These are phyloP conservation scores for Ceratocystis destructans DNA, from an alignment of 2,329 filamentous ascomycete species.

Conservation along the genomic window DNA sequence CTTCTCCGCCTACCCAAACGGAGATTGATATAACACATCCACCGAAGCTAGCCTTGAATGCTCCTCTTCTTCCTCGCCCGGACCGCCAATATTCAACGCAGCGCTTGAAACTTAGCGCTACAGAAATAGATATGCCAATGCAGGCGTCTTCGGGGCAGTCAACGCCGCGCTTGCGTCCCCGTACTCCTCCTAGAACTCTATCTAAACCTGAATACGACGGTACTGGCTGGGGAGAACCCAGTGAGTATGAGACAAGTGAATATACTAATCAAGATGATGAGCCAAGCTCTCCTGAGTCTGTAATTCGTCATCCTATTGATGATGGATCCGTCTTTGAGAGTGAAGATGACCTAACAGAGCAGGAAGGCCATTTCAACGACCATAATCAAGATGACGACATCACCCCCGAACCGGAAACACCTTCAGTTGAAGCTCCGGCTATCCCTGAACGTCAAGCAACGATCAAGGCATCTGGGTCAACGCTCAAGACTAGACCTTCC, in stretches of 20 bases:
- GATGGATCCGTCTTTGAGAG: slow-evolving; percentile 22
- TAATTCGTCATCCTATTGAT: slow-evolving; percentile 61
- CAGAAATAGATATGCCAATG: not conserved
- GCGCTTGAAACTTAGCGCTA: not conserved
- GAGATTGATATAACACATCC: slow-evolving; percentile 16
- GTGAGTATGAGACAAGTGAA: slow-evolving; percentile 25
- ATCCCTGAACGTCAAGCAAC: slow-evolving; percentile 77
- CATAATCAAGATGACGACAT: slow-evolving; percentile 23
- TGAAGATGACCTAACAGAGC: slow-evolving; percentile 26
- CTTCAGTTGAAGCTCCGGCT: slow-evolving; percentile 41
- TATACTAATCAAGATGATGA: slow-evolving; percentile 36
- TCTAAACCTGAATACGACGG: slow-evolving; percentile 52
- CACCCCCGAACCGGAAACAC: slow-evolving; percentile 24
- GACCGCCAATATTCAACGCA: slow-evolving; percentile 9
- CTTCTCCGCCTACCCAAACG: slow-evolving; percentile 15
- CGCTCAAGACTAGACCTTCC: slow-evolving; percentile 77
- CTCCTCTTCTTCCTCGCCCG: slow-evolving; percentile 24
- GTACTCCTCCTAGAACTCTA: slow-evolving; percentile 33
- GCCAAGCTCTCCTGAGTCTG: slow-evolving; percentile 70
- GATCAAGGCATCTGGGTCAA: slow-evolving; percentile 75
- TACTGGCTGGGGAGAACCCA: slow-evolving; percentile 44
- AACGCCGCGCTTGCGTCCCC: slow-evolving; percentile 27
- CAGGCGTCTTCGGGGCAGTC: not conserved
- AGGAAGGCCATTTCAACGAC: slow-evolving; percentile 18
- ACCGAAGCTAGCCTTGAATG: slow-evolving; percentile 22